Base-by-base conservation (phyloP, 2,329 filamentous ascomycete species). In the Exophiala aquamarina region DNA sequence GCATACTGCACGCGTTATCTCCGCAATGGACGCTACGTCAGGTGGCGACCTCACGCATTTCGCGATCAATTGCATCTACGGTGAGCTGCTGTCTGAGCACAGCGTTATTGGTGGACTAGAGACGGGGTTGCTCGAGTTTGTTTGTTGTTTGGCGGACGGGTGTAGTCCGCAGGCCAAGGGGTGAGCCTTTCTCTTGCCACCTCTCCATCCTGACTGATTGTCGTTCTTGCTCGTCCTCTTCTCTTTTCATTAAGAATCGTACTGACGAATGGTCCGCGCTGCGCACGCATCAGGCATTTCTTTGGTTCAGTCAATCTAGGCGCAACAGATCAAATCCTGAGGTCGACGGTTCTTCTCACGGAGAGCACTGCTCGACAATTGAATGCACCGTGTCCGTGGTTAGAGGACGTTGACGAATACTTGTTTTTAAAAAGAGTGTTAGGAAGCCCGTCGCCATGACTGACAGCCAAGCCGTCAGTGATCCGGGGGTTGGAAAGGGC, bases 121-220 rank as follows among this genome's bases (percentile, higher is more conserved):
- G 39, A 63, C 61, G 31, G 61, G 57, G 2, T 36, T 63, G 49
- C 28, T 63, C 35, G 61, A 63, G 44, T 63, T 63, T 47, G 59
- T 61, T 11, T 61, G 58, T 41, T 63, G 61, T 56, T 47, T 63
- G 31, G 59, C 55, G 13, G 59, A 60, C 44, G 55, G 52, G 13
- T 59, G 60, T 17, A 57, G 52, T 23, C 53, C 58, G 15, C 61
- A 63, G 45, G 60, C 60, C 8, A 62, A 63, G 38, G 61, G 61
- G 60, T 61, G 41, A 49, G 58, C 50, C 18, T 44, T 13, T 19
- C 36, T 37, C 19, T 26, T n/a, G n/a, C n/a, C n/a, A n/a, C 21
- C 34, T 39, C 38, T 36, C 35, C 28, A 31, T 38, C 10, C 21
- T 26, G 3, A 18, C 32, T 7, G 23, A 26, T 6, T 26, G 11